Evolutionary conservation across 1,284 basidiomycete genomes (phyloP).

Genomic region (Malassezia obtusa): DNA sequence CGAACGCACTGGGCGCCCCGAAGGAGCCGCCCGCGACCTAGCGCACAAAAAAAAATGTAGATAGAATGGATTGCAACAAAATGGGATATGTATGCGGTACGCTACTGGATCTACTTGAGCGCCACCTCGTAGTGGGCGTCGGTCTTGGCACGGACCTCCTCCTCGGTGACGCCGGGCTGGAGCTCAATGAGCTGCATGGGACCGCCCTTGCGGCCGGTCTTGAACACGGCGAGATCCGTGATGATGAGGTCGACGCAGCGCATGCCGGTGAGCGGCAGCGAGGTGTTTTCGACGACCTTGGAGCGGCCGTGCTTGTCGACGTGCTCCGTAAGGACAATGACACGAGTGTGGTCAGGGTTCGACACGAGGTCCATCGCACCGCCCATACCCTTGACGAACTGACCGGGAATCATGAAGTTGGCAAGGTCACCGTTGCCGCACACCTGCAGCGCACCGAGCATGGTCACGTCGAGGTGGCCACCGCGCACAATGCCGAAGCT

Average conservation of each 20-base stretch:
- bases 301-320: constrained; percentile 75
- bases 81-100: too few relatives aligned
- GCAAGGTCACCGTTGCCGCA: constrained; percentile 87
- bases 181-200: constrained; percentile 69
- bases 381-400: constrained; percentile 68
- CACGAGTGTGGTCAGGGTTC: constrained; percentile 31
- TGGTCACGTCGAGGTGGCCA: constrained; percentile 86
- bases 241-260: constrained; percentile 78
- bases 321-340: constrained; percentile 78
- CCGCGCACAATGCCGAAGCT: constrained; percentile 91
- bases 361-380: constrained; percentile 73
- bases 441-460: constrained; percentile 86
- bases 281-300: constrained; percentile 74
- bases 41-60: too few relatives aligned
- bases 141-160: constrained; percentile 76
- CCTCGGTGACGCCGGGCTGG: constrained; percentile 68
- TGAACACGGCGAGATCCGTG: constrained; percentile 78
- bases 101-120: constrained; percentile 3
- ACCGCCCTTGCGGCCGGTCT: constrained; percentile 66
- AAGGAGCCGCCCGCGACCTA: too few relatives aligned
- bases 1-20: too few relatives aligned
- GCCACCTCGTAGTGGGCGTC: constrained; percentile 62
- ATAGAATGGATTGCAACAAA: too few relatives aligned
- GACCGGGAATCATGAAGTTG: constrained; percentile 95
- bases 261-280: constrained; percentile 75